Evolutionary conservation across 129 eudicot species (phyloP).

Genomic region (Silybum marianum): DNA sequence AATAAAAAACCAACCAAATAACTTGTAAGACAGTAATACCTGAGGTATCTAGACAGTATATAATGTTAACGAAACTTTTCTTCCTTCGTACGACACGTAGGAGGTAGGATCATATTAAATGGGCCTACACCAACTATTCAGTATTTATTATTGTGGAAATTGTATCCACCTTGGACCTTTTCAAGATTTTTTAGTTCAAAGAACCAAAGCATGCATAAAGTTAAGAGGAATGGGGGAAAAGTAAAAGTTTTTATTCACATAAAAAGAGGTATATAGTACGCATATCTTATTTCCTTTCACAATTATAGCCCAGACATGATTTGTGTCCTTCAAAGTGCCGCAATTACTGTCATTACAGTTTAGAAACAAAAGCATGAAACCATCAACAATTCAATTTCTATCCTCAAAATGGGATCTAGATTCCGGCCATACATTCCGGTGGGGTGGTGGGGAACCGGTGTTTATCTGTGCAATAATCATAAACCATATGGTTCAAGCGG

Average conservation of each 20-base stretch:
- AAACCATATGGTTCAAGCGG: constrained; percentile 80
- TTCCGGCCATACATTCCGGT: constrained; percentile 78
- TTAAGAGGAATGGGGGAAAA: constrained; percentile 36
- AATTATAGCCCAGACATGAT: constrained; percentile 33
- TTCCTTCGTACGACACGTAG: not conserved
- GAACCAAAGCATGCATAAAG: constrained; percentile 34
- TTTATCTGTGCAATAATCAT: constrained; percentile 91
- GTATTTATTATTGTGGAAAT: not conserved
- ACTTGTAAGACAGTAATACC: too few species aligned
- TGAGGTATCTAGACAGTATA: not conserved
- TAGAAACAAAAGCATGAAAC: constrained; percentile 7
- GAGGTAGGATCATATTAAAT: not conserved
- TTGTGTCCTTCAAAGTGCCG: constrained; percentile 25
- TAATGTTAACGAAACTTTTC: not conserved
- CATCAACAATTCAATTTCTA: constrained; percentile 2
- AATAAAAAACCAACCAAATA: too few species aligned
- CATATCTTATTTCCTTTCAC: constrained; percentile 33
- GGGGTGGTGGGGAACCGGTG: constrained; percentile 68
- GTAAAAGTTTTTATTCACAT: constrained; percentile 32
- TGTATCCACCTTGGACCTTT: not conserved
- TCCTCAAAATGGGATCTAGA: constrained; percentile 28
- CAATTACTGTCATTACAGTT: constrained; percentile 7
- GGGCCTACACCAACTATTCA: not conserved
- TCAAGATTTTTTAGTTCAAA: constrained; percentile 9
- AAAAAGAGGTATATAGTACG: constrained; percentile 29